Base-by-base conservation (phyloP, 805 yeast species). In the Pichia cephalocereana region DNA sequence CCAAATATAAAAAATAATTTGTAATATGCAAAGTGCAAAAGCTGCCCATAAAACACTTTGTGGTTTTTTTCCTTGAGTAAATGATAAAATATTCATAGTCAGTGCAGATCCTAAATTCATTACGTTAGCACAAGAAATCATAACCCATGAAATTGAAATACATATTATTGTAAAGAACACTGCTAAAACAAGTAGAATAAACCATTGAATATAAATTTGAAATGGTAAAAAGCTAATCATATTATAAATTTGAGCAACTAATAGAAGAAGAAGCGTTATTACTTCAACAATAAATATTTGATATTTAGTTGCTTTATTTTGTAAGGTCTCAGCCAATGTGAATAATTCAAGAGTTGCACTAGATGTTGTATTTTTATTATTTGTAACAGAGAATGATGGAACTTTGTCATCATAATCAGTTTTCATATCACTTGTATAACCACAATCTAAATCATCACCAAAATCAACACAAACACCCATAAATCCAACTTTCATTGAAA, bases 401-500 rank as follows among this genome's bases (percentile, higher is more conserved):
- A 52, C 53, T 23, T 46, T 32, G 12, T 30, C 12, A 14, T 30
- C 17, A 37, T 52, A 52, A 3, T 34, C 26, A 23, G 23, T 36
- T 30, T 47, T 45, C 34, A 52, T 52, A 26, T 52, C 52, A 5
- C 39, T 10, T 6, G 49, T 50, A 39, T 52, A 52, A 14, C 52
- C 55, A 46, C 55, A 52, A 10, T 36, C 41, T 34, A 41, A 18
- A 23, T 42, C 46, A 27, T 43, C 48, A 6, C 51, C 52, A 45
- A 52, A 52, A 37, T 49, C 40, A 12, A 52, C 27, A 40, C 55
- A 52, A 26, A 52, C 38, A 8, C 55, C 55, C 45, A 45, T 45
- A 27, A 47, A 52, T 15, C 55, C 55, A 17, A 52, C 48, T 38
- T 48, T 44, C 42, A 52, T 43, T 15, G 40, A 38, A 26, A 52